A percentile compares a stretch with the other conserved stretches of the same genome.
Conservation (phyloP, 2,329 filamentous ascomycete species). For the Pseudocercospora fuligena region DNA sequence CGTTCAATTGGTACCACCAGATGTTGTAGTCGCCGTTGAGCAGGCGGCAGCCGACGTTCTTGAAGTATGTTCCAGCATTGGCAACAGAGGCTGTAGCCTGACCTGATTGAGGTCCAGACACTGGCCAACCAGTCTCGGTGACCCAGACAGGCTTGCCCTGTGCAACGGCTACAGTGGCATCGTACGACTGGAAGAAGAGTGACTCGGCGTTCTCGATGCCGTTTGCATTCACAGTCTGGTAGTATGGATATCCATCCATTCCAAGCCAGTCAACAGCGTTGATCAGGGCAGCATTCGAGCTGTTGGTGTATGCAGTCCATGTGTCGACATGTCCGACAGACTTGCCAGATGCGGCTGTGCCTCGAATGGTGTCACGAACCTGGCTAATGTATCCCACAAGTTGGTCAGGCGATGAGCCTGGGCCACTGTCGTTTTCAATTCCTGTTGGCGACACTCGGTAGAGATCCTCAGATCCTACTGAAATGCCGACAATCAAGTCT, state of each 20-base stretch:
- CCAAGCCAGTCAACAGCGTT: constrained; percentile 76
- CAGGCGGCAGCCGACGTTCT: constrained; percentile 73
- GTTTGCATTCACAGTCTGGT: constrained; percentile 71
- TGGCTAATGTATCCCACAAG: constrained; percentile 73
- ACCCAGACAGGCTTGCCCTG: constrained; percentile 78
- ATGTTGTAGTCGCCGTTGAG: constrained; percentile 61
- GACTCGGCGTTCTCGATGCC: constrained; percentile 65
- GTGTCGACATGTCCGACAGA: constrained; percentile 73
- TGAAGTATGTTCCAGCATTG: constrained; percentile 79
- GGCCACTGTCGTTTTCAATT: constrained; percentile 63
- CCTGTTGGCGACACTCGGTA: constrained; percentile 70
- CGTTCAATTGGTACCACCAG: constrained; percentile 71
- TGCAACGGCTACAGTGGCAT: constrained; percentile 63
- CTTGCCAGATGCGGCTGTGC: constrained; percentile 59
- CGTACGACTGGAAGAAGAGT: constrained; percentile 72
- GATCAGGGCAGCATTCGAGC: constrained; percentile 71
- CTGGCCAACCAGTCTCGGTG: constrained; percentile 86
- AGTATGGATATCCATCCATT: constrained; percentile 84
- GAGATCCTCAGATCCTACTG: constrained; percentile 81
- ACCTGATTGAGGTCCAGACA: constrained; percentile 67
- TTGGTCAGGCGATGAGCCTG: constrained; percentile 65
- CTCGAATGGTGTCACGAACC: constrained; percentile 67
- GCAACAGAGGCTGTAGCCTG: constrained; percentile 64
- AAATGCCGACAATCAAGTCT: constrained; percentile 78
- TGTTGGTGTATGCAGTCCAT: constrained; percentile 67